Base-by-base conservation (phyloP, 768 basidiomycete species). In the Dacryopinax spathularia region DNA sequence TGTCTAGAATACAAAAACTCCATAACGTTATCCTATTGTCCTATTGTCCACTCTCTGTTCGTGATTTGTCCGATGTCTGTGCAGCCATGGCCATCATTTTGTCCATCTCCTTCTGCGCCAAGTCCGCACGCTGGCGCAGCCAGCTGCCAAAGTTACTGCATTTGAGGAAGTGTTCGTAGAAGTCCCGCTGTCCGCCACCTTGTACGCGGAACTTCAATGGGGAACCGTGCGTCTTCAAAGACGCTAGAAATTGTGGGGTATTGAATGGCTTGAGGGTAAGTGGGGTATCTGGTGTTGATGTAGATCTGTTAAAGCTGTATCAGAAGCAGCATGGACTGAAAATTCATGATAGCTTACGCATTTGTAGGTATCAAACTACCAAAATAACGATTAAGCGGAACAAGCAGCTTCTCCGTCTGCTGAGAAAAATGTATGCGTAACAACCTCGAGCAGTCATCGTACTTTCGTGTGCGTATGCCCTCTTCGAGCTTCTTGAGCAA, bases 311-410 rank as follows among this genome's bases (percentile, higher is more conserved):
- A n/a, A 34, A 10, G 61, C 13, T 39, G 15, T n/a, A 22, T 34
- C n/a, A 41, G 61, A 43, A 2, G 61, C 10, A n/a, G 63, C 20
- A 69, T 68, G 13, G 35, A 7, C 27, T 10, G 16, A 20, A 25
- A 29, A 12, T 39, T 16, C 33, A 22, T 5, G 4, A 62, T 13
- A 62, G 64, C 10, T 63, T 85, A 84, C 7, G 77, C 73, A 5
- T 84, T 86, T 59, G 84, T 80, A 64, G 90, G 89, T 72, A 93
- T 90, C 59, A 94, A 80, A 0, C 87, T 86, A 65, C 89, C 87
- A 39, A 97, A 84, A 77, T 97, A 97, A 67, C 94, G 83, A 68
- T 94, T 86, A 3, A 98, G 80, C 0, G 95, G 95, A 1, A 89
- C 86, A 22, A 97, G 82, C 65, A 98, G 79, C 62, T 86, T 86